Conservation (phyloP, 441 rosid species). For the Populus hybrid region DNA sequence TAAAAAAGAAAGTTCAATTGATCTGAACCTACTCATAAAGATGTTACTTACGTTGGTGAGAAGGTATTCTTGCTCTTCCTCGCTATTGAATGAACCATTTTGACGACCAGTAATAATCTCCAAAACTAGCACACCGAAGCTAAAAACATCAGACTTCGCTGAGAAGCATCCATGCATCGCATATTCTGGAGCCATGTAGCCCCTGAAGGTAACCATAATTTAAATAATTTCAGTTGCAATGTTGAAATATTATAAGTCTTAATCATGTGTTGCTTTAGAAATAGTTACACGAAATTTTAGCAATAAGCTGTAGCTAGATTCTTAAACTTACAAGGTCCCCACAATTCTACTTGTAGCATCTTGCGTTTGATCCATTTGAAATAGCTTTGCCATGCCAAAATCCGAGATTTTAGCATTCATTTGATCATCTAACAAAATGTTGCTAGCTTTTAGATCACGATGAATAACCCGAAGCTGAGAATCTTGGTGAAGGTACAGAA, state of each 20-base stretch:
- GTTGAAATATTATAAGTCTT: too few species aligned
- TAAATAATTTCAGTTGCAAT: slow-evolving; percentile 28
- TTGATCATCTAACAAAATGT: slow-evolving; percentile 7
- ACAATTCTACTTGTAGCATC: slow-evolving; percentile 12
- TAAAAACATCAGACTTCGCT: slow-evolving; percentile 27
- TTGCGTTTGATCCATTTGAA: slow-evolving; percentile 20
- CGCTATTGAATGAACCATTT: too few species aligned
- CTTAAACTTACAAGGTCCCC: slow-evolving; percentile 29
- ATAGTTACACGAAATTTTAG: not conserved
- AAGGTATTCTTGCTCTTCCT: too few species aligned
- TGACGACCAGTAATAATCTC: too few species aligned
- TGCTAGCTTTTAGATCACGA: slow-evolving; percentile 20
- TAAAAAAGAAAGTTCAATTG: too few species aligned
- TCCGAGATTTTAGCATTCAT: slow-evolving; percentile 17
- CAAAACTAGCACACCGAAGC: too few species aligned
- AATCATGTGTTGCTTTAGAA: too few species aligned
- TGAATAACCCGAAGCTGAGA: slow-evolving; percentile 37
- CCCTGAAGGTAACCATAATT: too few species aligned
- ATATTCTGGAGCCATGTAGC: too few species aligned
- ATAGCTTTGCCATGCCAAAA: slow-evolving; percentile 26
- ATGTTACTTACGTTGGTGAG: too few species aligned
- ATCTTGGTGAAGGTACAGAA: slow-evolving; percentile 31
- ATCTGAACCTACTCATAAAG: too few species aligned
- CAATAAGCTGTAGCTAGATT: not conserved
- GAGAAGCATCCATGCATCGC: slow-evolving; percentile 41